Evolutionary conservation across 164 flowering plant species (phyloP).

Genomic region (Sedum album): DNA sequence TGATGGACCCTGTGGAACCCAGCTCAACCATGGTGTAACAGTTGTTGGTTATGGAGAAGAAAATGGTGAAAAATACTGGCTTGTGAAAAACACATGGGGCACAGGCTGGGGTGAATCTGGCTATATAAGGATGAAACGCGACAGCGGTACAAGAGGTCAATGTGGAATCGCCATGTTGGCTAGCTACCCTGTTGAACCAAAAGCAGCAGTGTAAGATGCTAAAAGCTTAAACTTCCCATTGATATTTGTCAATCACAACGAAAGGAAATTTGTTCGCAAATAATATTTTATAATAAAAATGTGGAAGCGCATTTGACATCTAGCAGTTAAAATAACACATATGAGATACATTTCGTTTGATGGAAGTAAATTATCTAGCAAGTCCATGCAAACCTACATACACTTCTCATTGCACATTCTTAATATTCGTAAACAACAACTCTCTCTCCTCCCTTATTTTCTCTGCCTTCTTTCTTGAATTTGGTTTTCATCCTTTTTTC

Average conservation of each 20-base stretch:
- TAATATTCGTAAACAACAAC: no score
- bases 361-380: no score
- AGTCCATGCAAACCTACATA: no score
- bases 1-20: conserved; percentile 25
- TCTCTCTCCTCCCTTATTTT: no score
- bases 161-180: conserved; percentile 49
- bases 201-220: conserved; percentile 2
- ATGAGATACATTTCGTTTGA: neutral
- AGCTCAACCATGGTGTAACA: conserved; percentile 50
- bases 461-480: no score
- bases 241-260: neutral
- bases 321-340: neutral
- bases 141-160: conserved; percentile 18
- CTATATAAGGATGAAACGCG: conserved; percentile 34
- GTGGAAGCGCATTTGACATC: no score
- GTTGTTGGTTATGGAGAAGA: conserved; percentile 46
- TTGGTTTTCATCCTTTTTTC: no score
- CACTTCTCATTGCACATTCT: no score
- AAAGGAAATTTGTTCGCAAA: neutral
- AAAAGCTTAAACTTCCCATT: neutral
- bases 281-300: no score
- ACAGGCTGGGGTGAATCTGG: conserved; percentile 51
- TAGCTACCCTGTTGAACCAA: conserved; percentile 31
- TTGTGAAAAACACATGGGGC: conserved; percentile 63
- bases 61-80: conserved; percentile 35